A percentile compares a stretch with the other conserved stretches of the same genome.
These are phyloP conservation scores for Didymella keratinophila DNA, from an alignment of 2,329 filamentous ascomycete genomes.

Conservation along the genomic window DNA sequence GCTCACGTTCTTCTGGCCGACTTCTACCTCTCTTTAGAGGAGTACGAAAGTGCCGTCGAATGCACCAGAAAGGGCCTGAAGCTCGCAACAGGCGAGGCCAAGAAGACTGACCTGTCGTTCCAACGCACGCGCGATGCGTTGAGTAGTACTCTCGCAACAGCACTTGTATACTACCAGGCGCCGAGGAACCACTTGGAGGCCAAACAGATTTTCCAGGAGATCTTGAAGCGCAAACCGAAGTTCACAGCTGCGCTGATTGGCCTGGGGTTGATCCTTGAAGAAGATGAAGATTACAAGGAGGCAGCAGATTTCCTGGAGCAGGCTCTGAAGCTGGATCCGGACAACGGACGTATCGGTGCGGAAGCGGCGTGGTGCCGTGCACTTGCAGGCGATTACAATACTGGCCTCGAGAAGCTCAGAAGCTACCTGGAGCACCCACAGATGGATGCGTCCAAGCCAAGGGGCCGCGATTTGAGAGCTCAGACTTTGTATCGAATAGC, in stretches of 20 bases:
- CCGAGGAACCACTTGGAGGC: constrained; percentile 91
- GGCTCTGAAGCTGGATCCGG: constrained; percentile 74
- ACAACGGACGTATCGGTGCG: constrained; percentile 79
- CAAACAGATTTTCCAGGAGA: constrained; percentile 81
- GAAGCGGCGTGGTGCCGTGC: constrained; percentile 95
- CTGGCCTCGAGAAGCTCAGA: constrained; percentile 74
- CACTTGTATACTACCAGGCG: constrained; percentile 87
- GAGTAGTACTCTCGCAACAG: constrained; percentile 81
- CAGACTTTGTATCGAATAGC: constrained; percentile 88
- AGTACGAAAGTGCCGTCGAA: constrained; percentile 82
- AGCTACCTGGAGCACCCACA: constrained; percentile 66
- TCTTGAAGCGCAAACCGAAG: constrained; percentile 76
- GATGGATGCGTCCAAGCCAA: constrained; percentile 68
- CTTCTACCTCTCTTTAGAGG: constrained; percentile 84
- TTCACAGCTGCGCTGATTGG: constrained; percentile 87
- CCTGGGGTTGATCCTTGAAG: constrained; percentile 88
- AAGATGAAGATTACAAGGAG: constrained; percentile 85
- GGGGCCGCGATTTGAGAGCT: constrained; percentile 75
- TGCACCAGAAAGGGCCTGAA: constrained; percentile 77
- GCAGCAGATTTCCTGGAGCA: constrained; percentile 82
- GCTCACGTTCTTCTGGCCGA: constrained; percentile 84
- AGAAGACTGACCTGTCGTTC: constrained; percentile 73
- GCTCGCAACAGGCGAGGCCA: constrained; percentile 66
- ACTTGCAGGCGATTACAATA: constrained; percentile 76
- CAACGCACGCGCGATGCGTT: constrained; percentile 73